Percentiles rank a stretch among this genome's conserved stretches.
Evolutionary conservation across 108 stramenopile species (phyloP).

Genomic region (Nitzschia sp.): DNA sequence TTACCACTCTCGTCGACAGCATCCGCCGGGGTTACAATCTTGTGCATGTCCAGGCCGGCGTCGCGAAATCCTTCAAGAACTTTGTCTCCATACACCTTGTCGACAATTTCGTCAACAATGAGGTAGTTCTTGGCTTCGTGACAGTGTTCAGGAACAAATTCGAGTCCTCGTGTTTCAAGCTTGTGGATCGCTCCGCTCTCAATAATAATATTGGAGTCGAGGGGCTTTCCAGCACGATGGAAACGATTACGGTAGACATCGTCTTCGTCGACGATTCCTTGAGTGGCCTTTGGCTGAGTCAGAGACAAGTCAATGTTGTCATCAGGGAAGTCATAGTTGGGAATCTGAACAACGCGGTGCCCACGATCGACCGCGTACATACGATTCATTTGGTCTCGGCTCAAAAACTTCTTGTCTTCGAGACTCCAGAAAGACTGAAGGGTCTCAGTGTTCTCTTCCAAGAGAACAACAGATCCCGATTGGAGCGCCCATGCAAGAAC

Average conservation of each 20-base stretch:
- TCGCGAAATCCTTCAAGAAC: constrained; percentile 34
- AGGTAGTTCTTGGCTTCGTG: constrained; percentile 39
- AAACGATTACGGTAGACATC: constrained; percentile 35
- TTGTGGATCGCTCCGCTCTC: constrained; percentile 30
- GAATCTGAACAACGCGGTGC: too few species aligned
- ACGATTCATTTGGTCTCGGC: too few species aligned
- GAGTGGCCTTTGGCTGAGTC: too few species aligned
- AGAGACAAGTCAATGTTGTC: too few species aligned
- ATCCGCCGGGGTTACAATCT: constrained; percentile 33
- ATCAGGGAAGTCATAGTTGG: too few species aligned
- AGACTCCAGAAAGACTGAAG: too few species aligned
- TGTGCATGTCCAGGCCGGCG: constrained; percentile 26
- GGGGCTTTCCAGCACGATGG: constrained; percentile 26
- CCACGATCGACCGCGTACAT: too few species aligned
- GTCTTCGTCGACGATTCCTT: too few species aligned
- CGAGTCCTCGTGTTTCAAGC: constrained; percentile 14
- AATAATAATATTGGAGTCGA: constrained; percentile 35
- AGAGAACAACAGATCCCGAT: too few species aligned
- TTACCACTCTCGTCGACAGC: constrained; percentile 41
- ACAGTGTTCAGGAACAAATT: constrained; percentile 24
- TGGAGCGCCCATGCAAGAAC: too few species aligned
- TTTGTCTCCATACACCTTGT: constrained; percentile 23
- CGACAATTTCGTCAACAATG: constrained; percentile 33
- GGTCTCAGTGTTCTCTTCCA: too few species aligned
- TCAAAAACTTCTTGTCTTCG: too few species aligned